Base-by-base conservation (phyloP, 495 filamentous ascomycete species). In the Corynascus novoguineensis region DNA sequence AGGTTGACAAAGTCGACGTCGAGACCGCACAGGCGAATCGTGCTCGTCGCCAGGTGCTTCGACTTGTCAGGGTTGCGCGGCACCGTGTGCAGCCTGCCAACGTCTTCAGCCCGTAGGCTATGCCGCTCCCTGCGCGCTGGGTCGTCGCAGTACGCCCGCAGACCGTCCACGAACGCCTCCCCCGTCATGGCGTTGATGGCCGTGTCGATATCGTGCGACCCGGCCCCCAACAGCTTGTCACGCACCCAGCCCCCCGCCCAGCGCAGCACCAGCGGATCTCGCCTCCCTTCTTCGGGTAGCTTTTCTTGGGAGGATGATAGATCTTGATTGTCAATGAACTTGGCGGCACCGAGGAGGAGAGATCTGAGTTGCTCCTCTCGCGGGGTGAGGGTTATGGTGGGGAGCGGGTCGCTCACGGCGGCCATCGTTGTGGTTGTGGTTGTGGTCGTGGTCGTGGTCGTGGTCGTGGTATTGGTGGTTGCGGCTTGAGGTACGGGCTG, bases 181-280 rank as follows among this genome's bases (percentile, higher is more conserved):
- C 93, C 93, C 0, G 92, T 97, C 90, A 97, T 93, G 50, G 80
- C 86, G 75, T 92, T 93, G 74, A 99, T 95, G 27, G 87, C 90
- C 35, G 92, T 87, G 66, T 99, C 93, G 60, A 99, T 96, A 62
- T 99, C 93, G 67, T 95, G 81, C 67, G 89, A 93, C 29, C 73
- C 75, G 25, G 85, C 73, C 9, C 86, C 88, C 1, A 99, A 79
- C 9, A 99, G 80, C 77, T 96, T 97, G 77, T 99, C 93, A 37
- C 93, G 85, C 27, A 99, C 95, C 93, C 93, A 99, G n/a, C 93
- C 93, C 38, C 93, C 93, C 12, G 95, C 92, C 72, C 92, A 97
- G 12, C 93, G 87, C 17, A 99, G 76, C 4, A 84, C 74, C 1
- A 83, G 65, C n/a, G 78, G 76, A 48, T 79, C 56, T 5, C 55